Percentiles rank a stretch among this genome's conserved stretches.
Evolutionary conservation across 768 basidiomycete species (phyloP).

Genomic region (Naganishia antarctica): DNA sequence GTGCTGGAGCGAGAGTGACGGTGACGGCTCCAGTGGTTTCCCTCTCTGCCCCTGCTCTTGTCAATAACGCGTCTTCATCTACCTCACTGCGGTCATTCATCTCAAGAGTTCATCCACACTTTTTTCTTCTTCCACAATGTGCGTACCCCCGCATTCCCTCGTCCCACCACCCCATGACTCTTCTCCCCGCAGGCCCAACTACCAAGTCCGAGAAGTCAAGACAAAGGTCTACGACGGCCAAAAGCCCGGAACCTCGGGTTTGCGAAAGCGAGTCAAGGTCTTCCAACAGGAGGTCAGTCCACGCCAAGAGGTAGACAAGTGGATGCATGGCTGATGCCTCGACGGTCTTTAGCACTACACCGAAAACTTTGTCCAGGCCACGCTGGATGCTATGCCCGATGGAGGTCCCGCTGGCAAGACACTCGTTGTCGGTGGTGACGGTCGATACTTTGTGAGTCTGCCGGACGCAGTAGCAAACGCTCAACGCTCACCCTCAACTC

Average conservation of each 20-base stretch:
- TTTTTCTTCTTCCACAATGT: no score
- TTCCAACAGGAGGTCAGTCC: slow-evolving; percentile 87
- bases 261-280: slow-evolving; percentile 94
- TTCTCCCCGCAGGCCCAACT: slow-evolving; percentile 34
- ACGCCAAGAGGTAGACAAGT: no score
- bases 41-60: no score
- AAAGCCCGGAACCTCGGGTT: slow-evolving; percentile 96
- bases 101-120: no score
- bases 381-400: slow-evolving; percentile 73
- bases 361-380: slow-evolving; percentile 95
- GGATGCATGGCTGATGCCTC: no score
- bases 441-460: slow-evolving; percentile 64
- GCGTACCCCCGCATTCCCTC: no score
- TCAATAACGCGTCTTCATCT: no score
- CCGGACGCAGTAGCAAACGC: background rate
- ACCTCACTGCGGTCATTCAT: no score
- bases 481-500: slow-evolving; percentile 61
- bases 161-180: no score
- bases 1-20: no score
- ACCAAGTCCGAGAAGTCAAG: slow-evolving; percentile 60
- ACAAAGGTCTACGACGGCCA: slow-evolving; percentile 89
- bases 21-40: no score
- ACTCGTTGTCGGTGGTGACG: slow-evolving; percentile 94
- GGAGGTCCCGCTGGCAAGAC: slow-evolving; percentile 63
- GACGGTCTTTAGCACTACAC: slow-evolving; percentile 98